Percentiles rank a stretch among this genome's conserved stretches.
Conservation (phyloP, 805 yeast species). For the Sugiyamaella marilandica region DNA sequence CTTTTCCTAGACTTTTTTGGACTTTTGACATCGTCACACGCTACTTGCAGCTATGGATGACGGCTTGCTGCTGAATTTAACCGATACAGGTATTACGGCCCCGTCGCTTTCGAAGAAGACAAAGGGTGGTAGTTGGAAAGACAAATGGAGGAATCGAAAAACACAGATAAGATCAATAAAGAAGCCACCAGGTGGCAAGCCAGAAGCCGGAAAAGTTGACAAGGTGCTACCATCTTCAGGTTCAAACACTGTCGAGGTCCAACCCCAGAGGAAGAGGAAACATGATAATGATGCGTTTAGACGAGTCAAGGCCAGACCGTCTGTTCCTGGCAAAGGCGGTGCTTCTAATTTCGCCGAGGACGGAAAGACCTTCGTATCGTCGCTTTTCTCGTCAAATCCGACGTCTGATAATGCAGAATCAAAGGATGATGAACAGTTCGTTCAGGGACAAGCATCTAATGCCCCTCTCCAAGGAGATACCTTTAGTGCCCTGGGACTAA, state of each 20-base stretch:
- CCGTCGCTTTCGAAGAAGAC: constrained; percentile 6
- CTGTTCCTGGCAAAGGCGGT: background rate
- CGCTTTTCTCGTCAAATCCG: constrained; percentile 43
- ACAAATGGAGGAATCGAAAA: constrained; percentile 57
- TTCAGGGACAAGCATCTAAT: constrained; percentile 58
- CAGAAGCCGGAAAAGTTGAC: constrained; percentile 21
- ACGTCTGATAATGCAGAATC: constrained; percentile 38
- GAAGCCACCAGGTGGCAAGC: background rate
- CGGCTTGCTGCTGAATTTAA: constrained; percentile 72
- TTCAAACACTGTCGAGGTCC: background rate
- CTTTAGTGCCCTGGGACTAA: constrained; percentile 68
- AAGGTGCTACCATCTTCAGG: background rate
- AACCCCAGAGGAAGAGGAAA: too few relatives aligned
- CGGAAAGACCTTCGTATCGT: constrained; percentile 19
- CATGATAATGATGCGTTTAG: background rate
- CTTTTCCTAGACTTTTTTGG: background rate
- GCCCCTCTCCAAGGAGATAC: constrained; percentile 74
- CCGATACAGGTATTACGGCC: constrained; percentile 24
- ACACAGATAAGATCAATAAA: background rate
- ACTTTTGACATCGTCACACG: background rate
- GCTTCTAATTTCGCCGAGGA: constrained; percentile 15
- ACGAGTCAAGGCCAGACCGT: background rate
- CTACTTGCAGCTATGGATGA: constrained; percentile 37
- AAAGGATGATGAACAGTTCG: constrained; percentile 37
- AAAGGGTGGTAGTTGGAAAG: constrained; percentile 79